Percentiles rank a stretch among this genome's conserved stretches.
Conservation (phyloP, 116 monocot species). For the Thalassia testudinum region DNA sequence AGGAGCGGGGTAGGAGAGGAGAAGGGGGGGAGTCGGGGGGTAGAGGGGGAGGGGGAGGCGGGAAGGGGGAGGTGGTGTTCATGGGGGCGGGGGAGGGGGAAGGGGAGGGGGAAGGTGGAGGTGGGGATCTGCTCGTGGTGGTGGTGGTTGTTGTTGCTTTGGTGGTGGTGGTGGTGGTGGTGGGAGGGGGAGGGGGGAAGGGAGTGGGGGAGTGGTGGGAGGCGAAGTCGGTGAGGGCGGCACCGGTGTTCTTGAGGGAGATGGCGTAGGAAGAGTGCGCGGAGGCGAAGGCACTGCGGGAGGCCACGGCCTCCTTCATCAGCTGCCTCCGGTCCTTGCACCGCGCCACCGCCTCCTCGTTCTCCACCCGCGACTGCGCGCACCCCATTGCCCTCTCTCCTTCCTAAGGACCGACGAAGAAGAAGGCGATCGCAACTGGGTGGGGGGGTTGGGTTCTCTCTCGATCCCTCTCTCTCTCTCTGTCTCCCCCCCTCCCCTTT, state of each 20-base stretch:
- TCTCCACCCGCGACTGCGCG: conserved; percentile 48
- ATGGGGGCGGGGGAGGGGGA: not conserved
- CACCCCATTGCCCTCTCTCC: conserved; percentile 57
- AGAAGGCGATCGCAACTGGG: too few relatives aligned
- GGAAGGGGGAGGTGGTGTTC: conserved; percentile 45
- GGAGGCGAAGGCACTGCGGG: conserved; percentile 71
- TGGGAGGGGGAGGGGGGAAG: conserved; percentile 15
- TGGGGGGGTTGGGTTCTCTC: too few relatives aligned
- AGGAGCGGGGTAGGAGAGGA: too few relatives aligned
- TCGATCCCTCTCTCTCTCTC: too few relatives aligned
- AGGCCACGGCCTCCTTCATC: conserved; percentile 34
- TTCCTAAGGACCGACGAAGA: too few relatives aligned
- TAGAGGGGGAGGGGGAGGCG: conserved; percentile 23
- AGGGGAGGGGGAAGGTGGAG: too few relatives aligned
- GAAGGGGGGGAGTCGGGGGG: not conserved
- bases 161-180: not conserved
- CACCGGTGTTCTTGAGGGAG: conserved; percentile 60
- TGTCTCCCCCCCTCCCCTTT: too few relatives aligned
- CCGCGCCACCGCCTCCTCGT: conserved; percentile 37
- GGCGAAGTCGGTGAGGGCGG: conserved; percentile 52
- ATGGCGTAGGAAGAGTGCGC: conserved; percentile 53
- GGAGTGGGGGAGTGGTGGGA: conserved; percentile 33
- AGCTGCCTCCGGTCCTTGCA: conserved; percentile 51
- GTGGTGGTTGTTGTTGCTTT: too few relatives aligned
- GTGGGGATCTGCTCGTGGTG: too few relatives aligned